Base-by-base conservation (phyloP, 2,329 filamentous ascomycete species). In the Neonectria neomacrospora region DNA sequence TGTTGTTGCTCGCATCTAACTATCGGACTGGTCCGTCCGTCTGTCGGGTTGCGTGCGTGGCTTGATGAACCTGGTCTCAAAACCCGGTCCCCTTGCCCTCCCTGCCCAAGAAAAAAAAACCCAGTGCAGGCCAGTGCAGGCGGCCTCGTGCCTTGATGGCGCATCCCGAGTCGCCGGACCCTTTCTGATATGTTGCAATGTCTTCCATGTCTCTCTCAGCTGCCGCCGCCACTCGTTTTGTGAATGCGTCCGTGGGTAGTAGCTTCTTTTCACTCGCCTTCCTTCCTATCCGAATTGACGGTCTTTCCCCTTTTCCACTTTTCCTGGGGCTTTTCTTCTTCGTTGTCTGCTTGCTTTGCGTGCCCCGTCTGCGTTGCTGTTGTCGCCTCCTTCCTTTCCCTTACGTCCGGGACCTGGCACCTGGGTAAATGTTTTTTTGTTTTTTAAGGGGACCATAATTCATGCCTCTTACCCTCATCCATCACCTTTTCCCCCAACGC, bases 101-200 rank as follows among this genome's bases (percentile, higher is more conserved):
- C 23, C 20, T 47, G 44, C 44, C 2, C 14, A 6, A 37, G 22
- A 47, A 14, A 14, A 12, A 11, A n/a, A n/a, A n/a, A n/a, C n/a
- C n/a, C 18, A 23, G 42, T 23, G 20, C 20, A 26, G 34, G 34
- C 34, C 34, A 37, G 9, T 18, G n/a, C 37, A 41, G n/a, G 37
- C 37, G n/a, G 37, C 59, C 59, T 57, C 59, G 59, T 62, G 59
- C 51, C 41, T 56, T 6, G n/a, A 53, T 57, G 32, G 59, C 59
- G 54, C 23, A 52, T 45, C 41, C 59, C 54, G 48, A 62, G 54
- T 57, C 54, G 54, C 32, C 34, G 34, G 34, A 14, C 34, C 7
- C 16, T 37, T 37, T 37, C 34, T 37, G 34, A 37, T 37, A 5
- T n/a, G 34, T 8, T 37, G 34, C 34, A n/a, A 8, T 50, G 9